Evolutionary conservation across 2,329 filamentous ascomycete species (phyloP).

Genomic region (Graphium sp.): DNA sequence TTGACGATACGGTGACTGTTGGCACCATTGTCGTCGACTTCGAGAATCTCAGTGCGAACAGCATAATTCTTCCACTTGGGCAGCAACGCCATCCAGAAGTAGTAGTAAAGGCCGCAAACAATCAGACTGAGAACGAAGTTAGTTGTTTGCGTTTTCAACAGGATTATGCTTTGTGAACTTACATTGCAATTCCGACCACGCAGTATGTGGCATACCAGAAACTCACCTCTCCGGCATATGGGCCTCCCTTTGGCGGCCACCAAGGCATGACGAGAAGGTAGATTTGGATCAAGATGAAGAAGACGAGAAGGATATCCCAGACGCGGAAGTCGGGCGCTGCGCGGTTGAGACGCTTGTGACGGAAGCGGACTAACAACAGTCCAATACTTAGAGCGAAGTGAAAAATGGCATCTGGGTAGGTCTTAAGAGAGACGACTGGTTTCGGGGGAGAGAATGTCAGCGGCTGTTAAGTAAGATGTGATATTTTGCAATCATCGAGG

Average conservation of each 20-base stretch:
- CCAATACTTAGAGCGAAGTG: slow-evolving; percentile 37
- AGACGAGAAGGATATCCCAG: slow-evolving; percentile 39
- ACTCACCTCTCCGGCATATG: slow-evolving; percentile 44
- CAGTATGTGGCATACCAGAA: slow-evolving; percentile 63
- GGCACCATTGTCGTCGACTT: slow-evolving; percentile 26
- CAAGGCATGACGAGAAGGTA: slow-evolving; percentile 55
- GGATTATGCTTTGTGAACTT: too few relatives aligned
- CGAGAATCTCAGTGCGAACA: slow-evolving; percentile 35
- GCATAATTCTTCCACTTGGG: slow-evolving; percentile 34
- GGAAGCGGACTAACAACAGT: slow-evolving; percentile 37
- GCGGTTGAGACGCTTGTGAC: slow-evolving; percentile 31
- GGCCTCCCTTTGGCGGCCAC: slow-evolving; percentile 47
- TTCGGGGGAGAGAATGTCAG: too few relatives aligned
- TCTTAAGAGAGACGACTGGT: slow-evolving; percentile 38
- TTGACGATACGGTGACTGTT: slow-evolving; percentile 31
- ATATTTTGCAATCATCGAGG: too few relatives aligned
- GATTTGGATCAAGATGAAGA: slow-evolving; percentile 40
- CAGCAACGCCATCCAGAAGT: slow-evolving; percentile 37
- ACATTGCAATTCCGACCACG: slow-evolving; percentile 47
- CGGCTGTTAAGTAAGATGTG: slow-evolving; percentile 9
- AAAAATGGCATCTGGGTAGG: slow-evolving; percentile 44
- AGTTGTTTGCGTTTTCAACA: not conserved
- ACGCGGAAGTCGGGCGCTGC: slow-evolving; percentile 33
- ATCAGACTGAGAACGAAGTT: slow-evolving; percentile 19
- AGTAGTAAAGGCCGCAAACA: slow-evolving; percentile 39